Evolutionary conservation across 208 protist species (phyloP).

Genomic region (Trypanosoma mega): DNA sequence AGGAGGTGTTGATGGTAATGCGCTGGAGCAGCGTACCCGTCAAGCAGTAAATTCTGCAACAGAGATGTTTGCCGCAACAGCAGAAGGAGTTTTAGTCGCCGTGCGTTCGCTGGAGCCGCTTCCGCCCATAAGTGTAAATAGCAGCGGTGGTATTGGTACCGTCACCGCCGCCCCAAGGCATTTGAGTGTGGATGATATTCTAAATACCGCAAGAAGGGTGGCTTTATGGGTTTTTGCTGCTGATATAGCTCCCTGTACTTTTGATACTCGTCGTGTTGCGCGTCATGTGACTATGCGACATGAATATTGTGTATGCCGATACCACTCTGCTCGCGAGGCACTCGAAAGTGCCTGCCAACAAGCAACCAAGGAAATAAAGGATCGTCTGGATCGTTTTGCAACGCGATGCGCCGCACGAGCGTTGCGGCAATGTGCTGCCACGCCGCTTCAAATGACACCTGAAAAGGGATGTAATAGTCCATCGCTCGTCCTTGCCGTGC

Average conservation of each 20-base stretch:
- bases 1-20: not conserved
- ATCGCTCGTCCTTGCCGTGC: not conserved
- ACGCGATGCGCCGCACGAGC: not conserved
- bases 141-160: slow-evolving; percentile 1
- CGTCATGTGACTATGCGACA: slow-evolving; percentile 1
- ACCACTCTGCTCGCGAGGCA: not conserved
- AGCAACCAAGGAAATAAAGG: slow-evolving; percentile 11
- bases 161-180: slow-evolving; percentile 7
- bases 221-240: slow-evolving; percentile 9
- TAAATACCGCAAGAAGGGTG: slow-evolving; percentile 13
- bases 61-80: slow-evolving; percentile 16
- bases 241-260: slow-evolving; percentile 3
- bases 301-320: slow-evolving; percentile 15
- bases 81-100: slow-evolving; percentile 15
- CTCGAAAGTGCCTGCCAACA: slow-evolving; percentile 8
- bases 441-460: not conserved
- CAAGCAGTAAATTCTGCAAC: slow-evolving; percentile 1
- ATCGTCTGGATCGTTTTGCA: slow-evolving; percentile 13
- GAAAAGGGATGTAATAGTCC: not conserved
- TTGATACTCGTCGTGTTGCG: not conserved
- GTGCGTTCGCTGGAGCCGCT: slow-evolving; percentile 22
- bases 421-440: not conserved
- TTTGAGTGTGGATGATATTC: slow-evolving; percentile 14
- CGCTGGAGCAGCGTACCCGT: slow-evolving; percentile 1
- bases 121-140: slow-evolving; percentile 11